Base-by-base conservation (phyloP, 2,329 filamentous ascomycete species). In the Tolypocladium album region DNA sequence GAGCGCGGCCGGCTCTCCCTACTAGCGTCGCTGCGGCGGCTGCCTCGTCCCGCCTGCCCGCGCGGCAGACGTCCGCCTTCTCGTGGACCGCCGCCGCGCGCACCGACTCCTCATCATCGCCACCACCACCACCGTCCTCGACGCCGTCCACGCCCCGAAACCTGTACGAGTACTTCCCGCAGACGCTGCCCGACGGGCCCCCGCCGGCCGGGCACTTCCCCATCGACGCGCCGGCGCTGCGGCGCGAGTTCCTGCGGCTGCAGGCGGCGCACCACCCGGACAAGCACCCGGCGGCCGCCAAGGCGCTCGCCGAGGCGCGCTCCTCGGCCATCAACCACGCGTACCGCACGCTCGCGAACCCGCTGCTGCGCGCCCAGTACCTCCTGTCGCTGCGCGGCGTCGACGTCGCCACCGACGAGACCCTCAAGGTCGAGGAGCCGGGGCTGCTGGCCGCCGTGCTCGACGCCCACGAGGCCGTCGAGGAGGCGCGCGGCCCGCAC, bases 321-420 rank as follows among this genome's bases (percentile, higher is more conserved):
- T 94, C 89, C 12, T 84, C 90, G 9, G 82, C 84, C 34, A 92
- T 97, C 72, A 97, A 97, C 79, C 88, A 92, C 65, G 94, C 94
- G 0, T 97, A 95, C 80, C 88, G 85, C 69, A 96, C 92, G 3
- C 82, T 99, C 0, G 78, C 83, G 57, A 84, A 88, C 66, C 92
- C 94, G 20, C 78, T 99, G 15, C 74, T 84, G 56, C 85, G 94
- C 31, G 92, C 93, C n/a, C 91, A 97, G 72, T 96, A 97, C 71
- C 77, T 97, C 7, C 82, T 97, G 4, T 76, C 88, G 61, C 81
- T 87, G 58, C 82, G 87, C 47, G 90, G 87, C 0, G 82, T 92
- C 24, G 90, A 96, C 69, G 85, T 94, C 0, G 86, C 85, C 1
- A 85, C 87, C 66, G 92, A 97, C 68, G 92, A 95, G 75, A 82